These are phyloP conservation scores for Handroanthus guayacan DNA, from an alignment of 257 asterid species.

Conservation along the genomic window DNA sequence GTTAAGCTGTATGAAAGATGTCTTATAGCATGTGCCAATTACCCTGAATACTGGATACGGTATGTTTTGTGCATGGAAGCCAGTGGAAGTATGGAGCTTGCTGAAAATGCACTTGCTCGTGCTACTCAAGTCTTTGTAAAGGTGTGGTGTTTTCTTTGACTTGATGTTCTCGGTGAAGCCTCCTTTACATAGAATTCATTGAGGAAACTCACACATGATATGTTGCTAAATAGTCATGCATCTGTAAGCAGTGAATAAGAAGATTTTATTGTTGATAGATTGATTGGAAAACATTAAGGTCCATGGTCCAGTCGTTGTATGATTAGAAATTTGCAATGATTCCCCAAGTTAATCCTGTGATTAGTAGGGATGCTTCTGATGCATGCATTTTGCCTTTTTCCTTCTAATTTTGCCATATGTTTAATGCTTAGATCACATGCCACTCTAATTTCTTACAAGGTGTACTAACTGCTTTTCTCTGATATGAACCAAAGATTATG, in stretches of 20 bases:
- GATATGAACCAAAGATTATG: not conserved
- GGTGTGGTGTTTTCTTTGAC: constrained; percentile 49
- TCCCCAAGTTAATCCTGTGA: not conserved
- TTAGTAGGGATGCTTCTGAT: not conserved
- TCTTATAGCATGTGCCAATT: constrained; percentile 94
- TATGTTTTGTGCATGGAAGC: constrained; percentile 89
- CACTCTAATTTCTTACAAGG: not conserved
- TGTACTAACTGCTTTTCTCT: not conserved
- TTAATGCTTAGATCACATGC: not conserved
- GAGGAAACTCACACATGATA: not conserved
- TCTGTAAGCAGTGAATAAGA: not conserved
- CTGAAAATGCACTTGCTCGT: constrained; percentile 97
- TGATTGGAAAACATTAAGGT: not conserved
- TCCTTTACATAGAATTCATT: not conserved
- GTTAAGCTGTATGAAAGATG: constrained; percentile 98
- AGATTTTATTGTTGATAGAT: not conserved
- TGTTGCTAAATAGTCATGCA: not conserved
- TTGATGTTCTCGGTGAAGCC: not conserved
- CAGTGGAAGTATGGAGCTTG: constrained; percentile 93
- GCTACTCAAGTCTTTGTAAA: constrained; percentile 93
- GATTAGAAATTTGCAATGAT: not conserved
- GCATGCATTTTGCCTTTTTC: constrained; percentile 7
- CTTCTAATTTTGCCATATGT: not conserved
- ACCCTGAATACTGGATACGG: constrained; percentile 95
- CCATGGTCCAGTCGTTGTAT: not conserved